Evolutionary conservation across 495 filamentous ascomycete genomes (phyloP), one percentile per base, ranked within the genome.

Genomic region (Talaromyces liani): DNA sequence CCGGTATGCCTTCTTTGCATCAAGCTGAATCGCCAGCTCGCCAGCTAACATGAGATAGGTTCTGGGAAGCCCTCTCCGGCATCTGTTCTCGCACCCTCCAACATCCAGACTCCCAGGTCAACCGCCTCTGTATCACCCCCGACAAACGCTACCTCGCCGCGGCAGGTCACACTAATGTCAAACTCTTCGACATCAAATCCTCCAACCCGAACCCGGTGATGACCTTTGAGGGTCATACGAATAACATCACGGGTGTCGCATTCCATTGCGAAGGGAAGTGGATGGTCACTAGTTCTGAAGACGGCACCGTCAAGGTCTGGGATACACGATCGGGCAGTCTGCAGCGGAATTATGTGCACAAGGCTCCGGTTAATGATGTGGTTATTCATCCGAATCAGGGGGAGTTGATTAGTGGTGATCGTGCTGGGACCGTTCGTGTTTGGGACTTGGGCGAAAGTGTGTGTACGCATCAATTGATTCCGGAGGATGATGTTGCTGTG

Each of bases 261-360:
- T 98, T 98, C 71, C 94, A 98, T 73, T 97, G 92, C 69, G 94
- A 98, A 72, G 92, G 92, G 10, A 98, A 98, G 76, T 98, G 94
- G 94, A 97, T 98, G 92, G 93, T 97, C n/a, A 98, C 94, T 4
- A 94, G 91, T 75, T 95, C 91, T 41, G 94, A 98, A 72, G 94
- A 98, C 69, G 90, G 93, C 57, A 96, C 92, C 7, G 93, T 98
- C 66, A 98, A 97, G 80, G 96, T 98, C 54, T 98, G 94, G 94
- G 95, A 98, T 73, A 98, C 93, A 6, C 83, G 95, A 25, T 89
- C 82, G 6, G 95, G 91, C 22, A 88, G 81, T 53, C 84, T 98
- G 49, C 94, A 98, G 72, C 85, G 94, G 20, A 96, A 93, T 75
- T 98, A 98, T 72, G 85, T 82, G 62, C 94, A 98, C 69, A 88